Conservation (phyloP, 139 green algal species). For the Coelastrella sp. region DNA sequence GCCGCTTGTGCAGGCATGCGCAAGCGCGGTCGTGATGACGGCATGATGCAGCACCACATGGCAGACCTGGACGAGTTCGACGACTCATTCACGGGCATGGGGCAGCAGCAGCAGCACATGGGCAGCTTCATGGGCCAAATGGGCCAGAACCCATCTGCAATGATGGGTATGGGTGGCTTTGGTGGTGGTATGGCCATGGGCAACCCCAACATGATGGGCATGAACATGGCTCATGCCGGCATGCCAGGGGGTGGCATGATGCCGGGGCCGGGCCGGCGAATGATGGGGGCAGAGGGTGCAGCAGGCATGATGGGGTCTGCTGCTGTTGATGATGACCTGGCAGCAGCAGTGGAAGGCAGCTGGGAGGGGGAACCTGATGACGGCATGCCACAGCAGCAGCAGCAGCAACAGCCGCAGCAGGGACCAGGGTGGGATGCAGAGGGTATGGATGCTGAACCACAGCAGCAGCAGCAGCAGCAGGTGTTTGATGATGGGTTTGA, state of each 20-base stretch:
- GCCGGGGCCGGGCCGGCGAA: background rate
- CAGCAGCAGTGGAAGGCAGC: background rate
- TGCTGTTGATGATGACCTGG: background rate
- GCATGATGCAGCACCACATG: background rate
- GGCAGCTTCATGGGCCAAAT: background rate
- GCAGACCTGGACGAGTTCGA: slow-evolving; percentile 12
- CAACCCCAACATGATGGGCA: background rate
- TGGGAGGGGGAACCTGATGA: background rate
- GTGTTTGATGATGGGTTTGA: slow-evolving; percentile 24
- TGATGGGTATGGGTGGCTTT: background rate
- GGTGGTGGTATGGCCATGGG: slow-evolving; percentile 3
- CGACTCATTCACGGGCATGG: background rate
- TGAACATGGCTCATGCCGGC: background rate
- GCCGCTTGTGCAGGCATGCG: background rate
- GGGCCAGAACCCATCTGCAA: background rate
- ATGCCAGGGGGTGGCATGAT: background rate
- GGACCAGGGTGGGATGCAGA: background rate
- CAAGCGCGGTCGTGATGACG: background rate
- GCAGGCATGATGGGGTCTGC: background rate
- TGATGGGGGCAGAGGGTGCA: background rate
- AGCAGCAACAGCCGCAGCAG: slow-evolving; percentile 19
- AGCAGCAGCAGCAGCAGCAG: slow-evolving; percentile 30
- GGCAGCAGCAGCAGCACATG: background rate
- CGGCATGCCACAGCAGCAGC: background rate
- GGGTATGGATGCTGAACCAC: background rate